phyloP scores from a whole-genome alignment of 805 yeast genomes.

The Saccharomycopsis babjevae region DNA sequence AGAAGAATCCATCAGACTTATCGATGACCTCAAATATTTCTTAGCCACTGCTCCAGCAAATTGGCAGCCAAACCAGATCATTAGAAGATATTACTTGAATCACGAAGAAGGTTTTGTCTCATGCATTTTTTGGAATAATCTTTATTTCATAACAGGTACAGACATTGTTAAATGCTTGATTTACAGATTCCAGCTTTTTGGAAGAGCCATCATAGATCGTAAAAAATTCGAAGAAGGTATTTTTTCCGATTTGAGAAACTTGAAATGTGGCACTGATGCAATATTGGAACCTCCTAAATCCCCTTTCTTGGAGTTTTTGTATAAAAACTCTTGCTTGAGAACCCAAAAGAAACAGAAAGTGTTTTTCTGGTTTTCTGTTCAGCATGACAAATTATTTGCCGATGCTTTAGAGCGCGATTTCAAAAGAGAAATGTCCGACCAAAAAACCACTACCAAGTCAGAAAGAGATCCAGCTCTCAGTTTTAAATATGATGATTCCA shows the following conservation, averaged over 20 bases:
- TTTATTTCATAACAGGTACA: constrained; percentile 88
- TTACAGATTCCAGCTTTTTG: constrained; percentile 82
- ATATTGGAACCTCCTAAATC: constrained; percentile 81
- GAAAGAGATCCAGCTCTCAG: constrained; percentile 70
- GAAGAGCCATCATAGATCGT: constrained; percentile 71
- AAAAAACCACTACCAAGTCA: constrained; percentile 63
- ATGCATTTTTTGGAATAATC: constrained; percentile 85
- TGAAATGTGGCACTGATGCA: constrained; percentile 83
- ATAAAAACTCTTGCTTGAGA: constrained; percentile 76
- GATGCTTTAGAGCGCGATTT: constrained; percentile 91
- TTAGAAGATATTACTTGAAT: constrained; percentile 74
- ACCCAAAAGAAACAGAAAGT: constrained; percentile 97
- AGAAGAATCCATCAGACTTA: constrained; percentile 48
- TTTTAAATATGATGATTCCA: constrained; percentile 50
- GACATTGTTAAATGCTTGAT: constrained; percentile 90
- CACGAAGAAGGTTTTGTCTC: constrained; percentile 88
- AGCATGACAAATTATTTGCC: constrained; percentile 82
- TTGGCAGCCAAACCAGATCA: constrained; percentile 84
- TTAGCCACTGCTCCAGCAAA: constrained; percentile 89
- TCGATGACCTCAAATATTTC: constrained; percentile 76
- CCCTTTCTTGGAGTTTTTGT: constrained; percentile 70
- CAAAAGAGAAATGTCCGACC: constrained; percentile 58
- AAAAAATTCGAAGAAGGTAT: constrained; percentile 96
- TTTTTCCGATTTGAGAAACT: constrained; percentile 77
- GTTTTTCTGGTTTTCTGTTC: constrained; percentile 92